Percentiles rank a stretch among this genome's conserved stretches.
Conservation (phyloP, 225 moss, liverwort and hornwort genomes). For the Anthoceros angustus region DNA sequence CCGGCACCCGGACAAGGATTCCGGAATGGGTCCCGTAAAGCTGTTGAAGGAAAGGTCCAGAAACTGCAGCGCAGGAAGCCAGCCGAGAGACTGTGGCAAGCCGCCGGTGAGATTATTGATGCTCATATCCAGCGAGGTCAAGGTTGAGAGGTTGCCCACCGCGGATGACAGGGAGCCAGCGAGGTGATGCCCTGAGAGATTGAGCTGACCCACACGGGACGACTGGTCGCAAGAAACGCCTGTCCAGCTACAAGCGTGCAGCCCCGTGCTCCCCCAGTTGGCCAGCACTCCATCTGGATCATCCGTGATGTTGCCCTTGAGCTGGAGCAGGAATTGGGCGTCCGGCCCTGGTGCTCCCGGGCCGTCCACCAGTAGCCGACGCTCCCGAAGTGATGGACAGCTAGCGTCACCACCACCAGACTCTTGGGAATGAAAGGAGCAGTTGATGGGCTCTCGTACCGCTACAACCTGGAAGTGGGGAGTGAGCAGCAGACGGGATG, state of each 20-base stretch:
- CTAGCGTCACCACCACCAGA: no score
- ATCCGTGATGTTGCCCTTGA: slow-evolving; percentile 7
- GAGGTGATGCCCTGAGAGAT: slow-evolving; percentile 13
- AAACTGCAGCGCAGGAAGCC: slow-evolving; percentile 13
- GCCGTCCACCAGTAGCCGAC: neutral
- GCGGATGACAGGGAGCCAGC: slow-evolving; percentile 10
- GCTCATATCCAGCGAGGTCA: slow-evolving; percentile 11
- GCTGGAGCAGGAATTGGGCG: slow-evolving; percentile 10
- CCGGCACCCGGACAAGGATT: neutral
- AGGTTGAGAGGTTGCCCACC: slow-evolving; percentile 9
- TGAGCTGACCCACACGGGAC: slow-evolving; percentile 11
- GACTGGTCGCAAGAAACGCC: slow-evolving; percentile 10
- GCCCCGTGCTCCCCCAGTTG: slow-evolving; percentile 11
- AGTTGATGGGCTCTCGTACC: no score
- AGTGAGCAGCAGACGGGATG: no score
- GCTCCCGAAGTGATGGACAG: neutral
- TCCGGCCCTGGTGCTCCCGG: neutral
- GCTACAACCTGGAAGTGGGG: no score
- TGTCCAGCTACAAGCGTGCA: slow-evolving; percentile 15
- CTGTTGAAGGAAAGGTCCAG: slow-evolving; percentile 35
- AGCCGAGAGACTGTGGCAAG: slow-evolving; percentile 23
- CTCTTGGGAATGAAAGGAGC: no score
- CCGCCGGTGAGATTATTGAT: slow-evolving; percentile 23
- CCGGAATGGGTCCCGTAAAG: slow-evolving; percentile 30
- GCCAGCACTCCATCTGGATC: slow-evolving; percentile 10